Conservation (phyloP, 176 grass and related monocot genomes). For the Oryza officinalis region DNA sequence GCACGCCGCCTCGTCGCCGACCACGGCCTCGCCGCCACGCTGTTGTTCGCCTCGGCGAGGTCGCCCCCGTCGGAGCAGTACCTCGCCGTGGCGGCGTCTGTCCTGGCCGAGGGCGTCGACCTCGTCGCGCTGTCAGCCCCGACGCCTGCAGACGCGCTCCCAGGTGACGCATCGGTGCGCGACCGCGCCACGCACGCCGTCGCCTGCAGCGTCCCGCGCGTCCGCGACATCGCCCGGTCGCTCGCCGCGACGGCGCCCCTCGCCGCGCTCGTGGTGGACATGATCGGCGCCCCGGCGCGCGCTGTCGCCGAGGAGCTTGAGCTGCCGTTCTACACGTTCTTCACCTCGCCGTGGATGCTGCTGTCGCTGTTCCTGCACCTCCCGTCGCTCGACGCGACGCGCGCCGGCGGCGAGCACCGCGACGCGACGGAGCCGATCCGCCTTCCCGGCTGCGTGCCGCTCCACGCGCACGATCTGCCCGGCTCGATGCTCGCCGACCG, state of each 20-base stretch:
- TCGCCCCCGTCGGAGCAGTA: slow-evolving; percentile 39
- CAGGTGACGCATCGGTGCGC: background rate
- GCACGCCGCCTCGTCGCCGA: slow-evolving; percentile 54
- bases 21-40: slow-evolving; percentile 55
- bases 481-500: slow-evolving; percentile 31
- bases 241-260: slow-evolving; percentile 12
- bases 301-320: slow-evolving; percentile 34
- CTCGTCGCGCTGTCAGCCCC: slow-evolving; percentile 45
- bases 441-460: slow-evolving; percentile 71
- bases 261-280: slow-evolving; percentile 58
- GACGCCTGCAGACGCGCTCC: background rate
- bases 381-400: slow-evolving; percentile 54
- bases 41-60: slow-evolving; percentile 56
- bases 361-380: slow-evolving; percentile 67
- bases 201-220: background rate
- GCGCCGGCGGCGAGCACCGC: slow-evolving; percentile 35
- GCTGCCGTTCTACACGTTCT: slow-evolving; percentile 59
- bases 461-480: slow-evolving; percentile 54
- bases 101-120: slow-evolving; percentile 41
- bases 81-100: slow-evolving; percentile 30
- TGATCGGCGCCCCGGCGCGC: slow-evolving; percentile 40
- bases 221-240: background rate
- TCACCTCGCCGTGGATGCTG: slow-evolving; percentile 48
- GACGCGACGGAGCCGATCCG: slow-evolving; percentile 52
- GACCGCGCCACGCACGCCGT: background rate